Evolutionary conservation across 1,284 basidiomycete genomes (phyloP).

Genomic region (Somion occarium): DNA sequence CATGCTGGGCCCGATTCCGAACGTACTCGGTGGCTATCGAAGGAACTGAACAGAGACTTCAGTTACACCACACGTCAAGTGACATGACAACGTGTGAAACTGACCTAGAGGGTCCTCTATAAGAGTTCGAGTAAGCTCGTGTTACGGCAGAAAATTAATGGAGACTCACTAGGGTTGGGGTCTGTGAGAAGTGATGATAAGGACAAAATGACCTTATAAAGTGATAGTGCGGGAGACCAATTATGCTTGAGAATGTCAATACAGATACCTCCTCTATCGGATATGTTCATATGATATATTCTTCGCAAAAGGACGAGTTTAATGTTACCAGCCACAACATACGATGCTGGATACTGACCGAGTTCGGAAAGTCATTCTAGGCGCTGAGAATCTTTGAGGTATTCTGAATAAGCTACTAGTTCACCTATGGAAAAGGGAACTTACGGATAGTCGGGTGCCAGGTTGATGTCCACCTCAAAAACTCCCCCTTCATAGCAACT

Average conservation of each 20-base stretch:
- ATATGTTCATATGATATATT: constrained; percentile 93
- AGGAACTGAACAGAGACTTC: constrained; percentile 43
- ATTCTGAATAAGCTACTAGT: too few species aligned
- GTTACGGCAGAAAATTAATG: not conserved
- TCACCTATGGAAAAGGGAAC: constrained; percentile 25
- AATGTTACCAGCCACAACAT: not conserved
- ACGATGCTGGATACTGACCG: constrained; percentile 37
- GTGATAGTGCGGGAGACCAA: constrained; percentile 87
- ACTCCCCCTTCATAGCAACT: constrained; percentile 86
- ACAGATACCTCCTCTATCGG: constrained; percentile 67
- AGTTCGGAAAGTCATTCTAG: constrained; percentile 74
- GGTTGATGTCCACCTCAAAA: constrained; percentile 70
- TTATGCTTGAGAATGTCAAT: constrained; percentile 84
- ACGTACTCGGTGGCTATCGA: constrained; percentile 68
- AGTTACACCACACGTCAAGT: too few species aligned
- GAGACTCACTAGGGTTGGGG: constrained; percentile 76
- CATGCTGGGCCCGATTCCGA: constrained; percentile 59
- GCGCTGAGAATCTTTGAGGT: constrained; percentile 73
- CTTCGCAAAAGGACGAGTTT: constrained; percentile 31
- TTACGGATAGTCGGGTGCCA: constrained; percentile 82
- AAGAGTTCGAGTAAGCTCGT: too few species aligned
- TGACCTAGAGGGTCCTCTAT: constrained; percentile 70
- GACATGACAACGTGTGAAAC: not conserved
- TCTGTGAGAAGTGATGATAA: constrained; percentile 85
- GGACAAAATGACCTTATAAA: constrained; percentile 89